Evolutionary conservation across 2,329 filamentous ascomycete genomes (phyloP).

Genomic region (Phyllosticta citribraziliensis): DNA sequence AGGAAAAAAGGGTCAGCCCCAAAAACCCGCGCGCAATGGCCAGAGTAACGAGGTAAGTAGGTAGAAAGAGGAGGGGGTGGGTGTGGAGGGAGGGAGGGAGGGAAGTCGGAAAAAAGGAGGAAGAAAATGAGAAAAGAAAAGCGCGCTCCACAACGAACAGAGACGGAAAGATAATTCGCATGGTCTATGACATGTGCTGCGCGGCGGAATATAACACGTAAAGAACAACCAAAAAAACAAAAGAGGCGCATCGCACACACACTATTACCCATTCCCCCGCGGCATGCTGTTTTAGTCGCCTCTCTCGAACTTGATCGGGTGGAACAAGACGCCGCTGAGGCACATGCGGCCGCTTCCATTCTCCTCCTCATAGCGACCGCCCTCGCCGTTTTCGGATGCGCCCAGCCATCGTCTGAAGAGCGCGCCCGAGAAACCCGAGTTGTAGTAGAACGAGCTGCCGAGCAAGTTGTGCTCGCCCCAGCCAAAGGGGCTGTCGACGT

Average conservation of each 20-base stretch:
- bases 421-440: slow-evolving; percentile 37
- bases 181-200: slow-evolving; percentile 7
- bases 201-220: not conserved
- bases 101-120: not conserved
- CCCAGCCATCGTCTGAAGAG: slow-evolving; percentile 43
- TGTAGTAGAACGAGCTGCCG: slow-evolving; percentile 43
- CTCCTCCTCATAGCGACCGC: slow-evolving; percentile 32
- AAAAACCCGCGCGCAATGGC: not conserved
- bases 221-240: not conserved
- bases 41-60: not conserved
- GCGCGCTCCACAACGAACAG: not conserved
- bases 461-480: slow-evolving; percentile 44
- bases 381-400: slow-evolving; percentile 35
- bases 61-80: slow-evolving; percentile 2
- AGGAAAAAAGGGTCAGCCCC: not conserved
- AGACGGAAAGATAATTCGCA: not conserved
- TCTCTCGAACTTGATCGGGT: slow-evolving; percentile 40
- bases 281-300: slow-evolving; percentile 17
- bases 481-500: slow-evolving; percentile 38
- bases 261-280: slow-evolving; percentile 6
- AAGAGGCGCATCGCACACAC: not conserved
- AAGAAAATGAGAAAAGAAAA: not conserved
- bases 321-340: slow-evolving; percentile 35
- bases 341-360: slow-evolving; percentile 39
- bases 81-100: not conserved